phyloP scores from a whole-genome alignment of 257 asterid genomes.

The Cynanchum wilfordii region DNA sequence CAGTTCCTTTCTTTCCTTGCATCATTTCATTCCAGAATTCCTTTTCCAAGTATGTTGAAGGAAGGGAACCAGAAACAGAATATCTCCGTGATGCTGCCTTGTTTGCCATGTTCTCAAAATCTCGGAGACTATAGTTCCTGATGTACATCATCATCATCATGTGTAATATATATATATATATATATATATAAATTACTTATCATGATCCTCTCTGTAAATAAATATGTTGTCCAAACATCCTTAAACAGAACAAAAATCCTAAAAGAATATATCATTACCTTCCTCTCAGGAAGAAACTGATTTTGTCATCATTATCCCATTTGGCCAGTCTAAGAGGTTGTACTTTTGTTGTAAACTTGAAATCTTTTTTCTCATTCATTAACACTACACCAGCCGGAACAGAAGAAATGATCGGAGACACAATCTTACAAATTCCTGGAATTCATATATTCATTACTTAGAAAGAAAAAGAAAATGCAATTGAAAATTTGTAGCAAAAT shows the following conservation, averaged over 20 bases:
- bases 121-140: conserved; percentile 33
- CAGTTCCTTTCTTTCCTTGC: conserved; percentile 23
- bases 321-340: conserved; percentile 38
- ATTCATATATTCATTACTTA: neutral
- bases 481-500: no score
- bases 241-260: no score
- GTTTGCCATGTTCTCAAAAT: conserved; percentile 44
- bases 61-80: conserved; percentile 32
- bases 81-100: conserved; percentile 26
- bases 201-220: no score
- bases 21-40: conserved; percentile 39
- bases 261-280: conserved; percentile 11
- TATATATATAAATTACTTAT: no score
- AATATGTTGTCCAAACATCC: no score
- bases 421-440: conserved; percentile 43
- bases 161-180: neutral
- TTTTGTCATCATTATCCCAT: conserved; percentile 30
- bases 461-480: no score
- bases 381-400: conserved; percentile 37
- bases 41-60: conserved; percentile 31
- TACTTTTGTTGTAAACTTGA: conserved; percentile 33
- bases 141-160: neutral
- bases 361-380: conserved; percentile 25
- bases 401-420: conserved; percentile 31
- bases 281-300: conserved; percentile 26